A percentile compares a stretch with the other conserved stretches of the same genome.
Conservation (phyloP, 768 basidiomycete species). For the Neoboletus brunneissimus region DNA sequence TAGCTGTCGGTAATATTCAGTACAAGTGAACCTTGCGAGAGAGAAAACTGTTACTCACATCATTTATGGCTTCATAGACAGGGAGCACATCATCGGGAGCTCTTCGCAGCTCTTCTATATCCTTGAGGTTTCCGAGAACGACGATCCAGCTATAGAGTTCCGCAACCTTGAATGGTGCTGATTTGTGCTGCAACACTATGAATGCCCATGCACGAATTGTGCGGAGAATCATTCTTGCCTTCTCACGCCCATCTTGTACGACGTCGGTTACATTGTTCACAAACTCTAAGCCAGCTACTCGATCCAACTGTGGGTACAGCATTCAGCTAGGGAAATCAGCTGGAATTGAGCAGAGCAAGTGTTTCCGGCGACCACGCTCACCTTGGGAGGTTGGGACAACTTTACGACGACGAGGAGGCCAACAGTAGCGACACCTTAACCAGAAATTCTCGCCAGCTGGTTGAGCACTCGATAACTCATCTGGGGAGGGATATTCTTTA, state of each 20-base stretch:
- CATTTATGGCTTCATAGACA: conserved; percentile 24
- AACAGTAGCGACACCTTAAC: neutral
- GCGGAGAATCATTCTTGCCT: conserved; percentile 12
- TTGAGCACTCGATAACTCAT: neutral
- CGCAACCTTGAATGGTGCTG: conserved; percentile 30
- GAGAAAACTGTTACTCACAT: conserved; percentile 27
- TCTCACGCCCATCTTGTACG: conserved; percentile 32
- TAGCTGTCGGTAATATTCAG: conserved; percentile 23
- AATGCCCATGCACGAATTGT: neutral
- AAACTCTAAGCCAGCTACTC: conserved; percentile 16
- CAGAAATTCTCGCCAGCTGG: neutral
- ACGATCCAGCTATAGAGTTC: conserved; percentile 6
- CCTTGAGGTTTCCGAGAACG: conserved; percentile 19
- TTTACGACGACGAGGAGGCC: neutral
- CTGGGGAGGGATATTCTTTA: too few relatives aligned
- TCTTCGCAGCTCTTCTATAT: conserved; percentile 40
- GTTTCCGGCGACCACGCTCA: neutral
- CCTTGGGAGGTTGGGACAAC: conserved; percentile 1
- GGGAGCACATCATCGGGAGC: conserved; percentile 41
- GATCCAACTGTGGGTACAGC: conserved; percentile 31
- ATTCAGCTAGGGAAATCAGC: conserved; percentile 15
- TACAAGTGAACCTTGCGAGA: too few relatives aligned
- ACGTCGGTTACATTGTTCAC: conserved; percentile 16
- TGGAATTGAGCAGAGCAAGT: neutral
- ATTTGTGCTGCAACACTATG: conserved; percentile 22